Evolutionary conservation across 495 filamentous ascomycete species (phyloP).

Genomic region (Sphaerosporella brunnea): DNA sequence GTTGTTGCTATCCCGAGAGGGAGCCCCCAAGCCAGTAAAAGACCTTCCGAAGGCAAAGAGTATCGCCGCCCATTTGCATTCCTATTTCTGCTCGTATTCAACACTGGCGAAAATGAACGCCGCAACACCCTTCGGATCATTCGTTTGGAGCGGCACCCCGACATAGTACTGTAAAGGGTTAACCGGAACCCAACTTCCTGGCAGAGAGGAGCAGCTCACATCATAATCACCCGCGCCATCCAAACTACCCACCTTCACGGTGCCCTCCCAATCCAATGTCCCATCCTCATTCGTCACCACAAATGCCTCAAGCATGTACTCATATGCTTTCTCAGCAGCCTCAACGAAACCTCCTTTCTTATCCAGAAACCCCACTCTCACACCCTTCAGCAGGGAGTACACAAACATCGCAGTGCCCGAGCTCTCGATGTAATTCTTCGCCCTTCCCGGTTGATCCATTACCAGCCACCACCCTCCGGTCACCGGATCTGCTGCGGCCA

Average conservation of each 20-base stretch:
- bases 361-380: conserved; percentile 30
- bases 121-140: conserved; percentile 33
- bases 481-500: conserved; percentile 30
- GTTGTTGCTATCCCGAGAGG: no score
- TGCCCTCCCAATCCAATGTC: conserved; percentile 36
- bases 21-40: no score
- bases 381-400: conserved; percentile 38
- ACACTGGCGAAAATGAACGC: conserved; percentile 34
- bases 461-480: conserved; percentile 45
- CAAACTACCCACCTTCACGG: conserved; percentile 39
- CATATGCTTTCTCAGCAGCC: background rate
- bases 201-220: conserved; percentile 20
- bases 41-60: no score
- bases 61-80: conserved; percentile 16
- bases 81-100: conserved; percentile 29
- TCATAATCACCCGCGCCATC: conserved; percentile 34
- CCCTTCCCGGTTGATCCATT: conserved; percentile 31
- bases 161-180: conserved; percentile 31
- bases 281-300: conserved; percentile 31
- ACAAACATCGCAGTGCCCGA: conserved; percentile 44
- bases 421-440: conserved; percentile 43
- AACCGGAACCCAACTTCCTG: conserved; percentile 1
- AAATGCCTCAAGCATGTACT: conserved; percentile 19
- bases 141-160: conserved; percentile 29
- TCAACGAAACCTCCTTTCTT: background rate